Conservation (phyloP, 2,329 filamentous ascomycete genomes). For the Metarhizium humberi region DNA sequence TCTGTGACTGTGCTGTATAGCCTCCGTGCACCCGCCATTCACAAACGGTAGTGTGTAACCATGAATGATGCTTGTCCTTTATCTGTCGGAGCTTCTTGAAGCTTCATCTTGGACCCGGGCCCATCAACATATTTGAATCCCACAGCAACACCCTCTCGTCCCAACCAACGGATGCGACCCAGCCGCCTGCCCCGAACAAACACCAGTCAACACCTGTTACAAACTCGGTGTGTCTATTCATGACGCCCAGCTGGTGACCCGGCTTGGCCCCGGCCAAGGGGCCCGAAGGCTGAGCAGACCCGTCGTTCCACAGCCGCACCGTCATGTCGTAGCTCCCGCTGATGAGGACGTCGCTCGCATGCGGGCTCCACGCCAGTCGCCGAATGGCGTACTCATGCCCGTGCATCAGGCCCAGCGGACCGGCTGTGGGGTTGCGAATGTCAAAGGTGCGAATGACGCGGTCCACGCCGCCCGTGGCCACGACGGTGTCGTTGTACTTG, state of each 20-base stretch:
- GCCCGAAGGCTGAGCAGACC: slow-evolving; percentile 31
- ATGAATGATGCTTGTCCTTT: not conserved
- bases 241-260: slow-evolving; percentile 69
- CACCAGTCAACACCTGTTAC: slow-evolving; percentile 97
- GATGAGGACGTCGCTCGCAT: slow-evolving; percentile 78
- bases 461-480: slow-evolving; percentile 88
- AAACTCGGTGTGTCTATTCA: slow-evolving; percentile 93
- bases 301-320: slow-evolving; percentile 87
- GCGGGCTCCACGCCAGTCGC: slow-evolving; percentile 83
- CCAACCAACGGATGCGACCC: slow-evolving; percentile 93
- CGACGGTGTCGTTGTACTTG: slow-evolving; percentile 79
- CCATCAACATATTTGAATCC: slow-evolving; percentile 60
- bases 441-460: slow-evolving; percentile 83
- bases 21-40: not conserved
- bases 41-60: not conserved
- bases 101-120: slow-evolving; percentile 7
- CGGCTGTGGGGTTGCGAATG: slow-evolving; percentile 63
- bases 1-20: not conserved
- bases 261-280: slow-evolving; percentile 30
- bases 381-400: slow-evolving; percentile 91
- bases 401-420: slow-evolving; percentile 63
- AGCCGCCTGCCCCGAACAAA: slow-evolving; percentile 87
- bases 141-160: slow-evolving; percentile 86
- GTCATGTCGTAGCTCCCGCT: slow-evolving; percentile 98
- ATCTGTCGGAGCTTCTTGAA: slow-evolving; percentile 2